Conservation (phyloP, 139 green algal genomes). For the Chlorella sp. region DNA sequence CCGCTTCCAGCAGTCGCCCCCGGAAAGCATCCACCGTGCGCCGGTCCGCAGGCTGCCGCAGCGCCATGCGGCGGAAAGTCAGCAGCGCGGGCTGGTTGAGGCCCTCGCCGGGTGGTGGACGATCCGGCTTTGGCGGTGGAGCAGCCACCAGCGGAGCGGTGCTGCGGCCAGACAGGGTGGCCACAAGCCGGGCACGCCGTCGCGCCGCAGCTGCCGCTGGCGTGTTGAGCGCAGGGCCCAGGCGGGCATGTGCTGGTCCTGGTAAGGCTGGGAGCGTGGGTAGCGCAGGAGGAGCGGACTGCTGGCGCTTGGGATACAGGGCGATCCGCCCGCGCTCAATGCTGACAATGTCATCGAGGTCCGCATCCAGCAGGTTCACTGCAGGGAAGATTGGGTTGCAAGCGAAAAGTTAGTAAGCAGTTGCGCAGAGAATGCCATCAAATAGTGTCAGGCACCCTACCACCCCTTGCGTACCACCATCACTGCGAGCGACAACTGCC, state of each 20-base stretch:
- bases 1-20: constrained; percentile 17
- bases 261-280: background rate
- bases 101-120: constrained; percentile 25
- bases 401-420: background rate
- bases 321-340: constrained; percentile 44
- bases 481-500: too few relatives aligned
- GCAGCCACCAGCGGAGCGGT: background rate
- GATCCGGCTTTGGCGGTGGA: background rate
- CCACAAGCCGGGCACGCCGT: background rate
- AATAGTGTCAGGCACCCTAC: too few relatives aligned
- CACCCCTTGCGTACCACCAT: too few relatives aligned
- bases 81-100: constrained; percentile 52
- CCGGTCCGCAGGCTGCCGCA: background rate
- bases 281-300: background rate
- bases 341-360: constrained; percentile 38
- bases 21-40: constrained; percentile 22
- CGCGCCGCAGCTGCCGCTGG: background rate
- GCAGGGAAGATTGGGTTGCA: background rate
- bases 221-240: background rate
- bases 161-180: background rate
- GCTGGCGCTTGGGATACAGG: constrained; percentile 23
- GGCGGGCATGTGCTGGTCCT: background rate
- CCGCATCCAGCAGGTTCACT: constrained; percentile 39
- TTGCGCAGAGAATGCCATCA: too few relatives aligned
- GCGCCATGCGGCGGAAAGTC: constrained; percentile 34